Percentiles rank a stretch among this genome's conserved stretches.
Evolutionary conservation across 2,329 filamentous ascomycete species (phyloP).

Genomic region (Mycocentrospora acerina): DNA sequence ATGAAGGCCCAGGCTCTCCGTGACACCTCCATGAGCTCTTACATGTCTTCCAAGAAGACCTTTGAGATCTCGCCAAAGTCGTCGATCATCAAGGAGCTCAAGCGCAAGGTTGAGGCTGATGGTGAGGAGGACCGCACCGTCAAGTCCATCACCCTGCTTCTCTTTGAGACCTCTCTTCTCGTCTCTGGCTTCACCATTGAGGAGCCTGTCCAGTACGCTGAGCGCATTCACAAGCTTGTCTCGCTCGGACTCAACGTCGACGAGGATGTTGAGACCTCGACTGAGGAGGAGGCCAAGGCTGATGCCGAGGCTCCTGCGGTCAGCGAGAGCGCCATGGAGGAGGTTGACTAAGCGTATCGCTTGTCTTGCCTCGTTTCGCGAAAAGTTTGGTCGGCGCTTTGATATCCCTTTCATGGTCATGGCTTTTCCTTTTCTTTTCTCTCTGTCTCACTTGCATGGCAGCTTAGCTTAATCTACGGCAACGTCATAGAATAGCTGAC

Average conservation of each 20-base stretch:
- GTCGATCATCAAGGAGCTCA: constrained; percentile 96
- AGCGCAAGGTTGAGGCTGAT: constrained; percentile 97
- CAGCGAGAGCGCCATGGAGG: constrained; percentile 97
- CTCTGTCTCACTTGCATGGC: constrained; percentile 36
- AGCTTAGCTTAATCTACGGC: constrained; percentile 29
- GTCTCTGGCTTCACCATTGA: constrained; percentile 99
- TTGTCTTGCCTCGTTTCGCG: constrained; percentile 26
- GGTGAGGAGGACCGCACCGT: constrained; percentile 98
- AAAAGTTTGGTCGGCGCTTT: constrained; percentile 43
- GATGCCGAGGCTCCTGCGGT: constrained; percentile 64
- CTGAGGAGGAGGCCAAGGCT: constrained; percentile 57
- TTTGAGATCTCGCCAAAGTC: constrained; percentile 99
- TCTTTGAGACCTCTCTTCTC: constrained; percentile 97
- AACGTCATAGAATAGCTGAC: constrained; percentile 39
- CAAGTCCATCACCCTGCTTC: constrained; percentile 97
- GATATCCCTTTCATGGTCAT: constrained; percentile 44
- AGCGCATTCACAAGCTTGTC: constrained; percentile 99
- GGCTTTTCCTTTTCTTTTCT: constrained; percentile 33
- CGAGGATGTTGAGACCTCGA: constrained; percentile 76
- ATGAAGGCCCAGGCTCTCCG: constrained; percentile 99
- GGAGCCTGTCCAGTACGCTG: constrained; percentile 94
- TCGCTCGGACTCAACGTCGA: constrained; percentile 97
- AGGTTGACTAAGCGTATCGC: constrained; percentile 78
- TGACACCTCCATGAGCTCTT: constrained; percentile 99
- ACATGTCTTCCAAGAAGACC: constrained; percentile 99